Base-by-base conservation (phyloP, 2,329 filamentous ascomycete species). In the Cryphonectria parasitica region DNA sequence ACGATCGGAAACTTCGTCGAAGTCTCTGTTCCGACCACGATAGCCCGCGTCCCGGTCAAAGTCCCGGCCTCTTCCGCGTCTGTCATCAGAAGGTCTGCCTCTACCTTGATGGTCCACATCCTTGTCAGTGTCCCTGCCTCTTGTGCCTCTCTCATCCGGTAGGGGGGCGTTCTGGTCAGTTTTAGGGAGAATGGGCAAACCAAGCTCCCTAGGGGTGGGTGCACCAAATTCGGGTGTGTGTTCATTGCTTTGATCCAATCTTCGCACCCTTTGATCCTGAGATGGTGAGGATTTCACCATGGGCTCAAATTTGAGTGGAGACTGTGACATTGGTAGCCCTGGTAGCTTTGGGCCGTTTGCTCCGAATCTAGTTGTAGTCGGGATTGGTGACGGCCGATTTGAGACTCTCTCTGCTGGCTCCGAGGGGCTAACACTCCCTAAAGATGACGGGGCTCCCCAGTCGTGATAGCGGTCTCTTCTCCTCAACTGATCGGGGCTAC, bases 21-120 rank as follows among this genome's bases (percentile, higher is more conserved):
- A 31, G 19, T 67, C 65, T 49, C 65, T 31, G 3, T 60, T 7
- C 74, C 76, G 5, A 71, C 73, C 10, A 25, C 68, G 70, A 54
- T 49, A 34, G 41, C 64, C 58, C n/a, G 28, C 22, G 19, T 43
- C 39, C n/a, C 54, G 45, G 19, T 65, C 68, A 39, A 39, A 19
- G 5, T 67, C 68, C 39, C 41, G 66, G 36, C 64, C 68, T 58
- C 54, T 65, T 11, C 8, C 34, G 36, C n/a, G 60, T 17, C 41
- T 60, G 19, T 62, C 68, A 31, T 61, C 65, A 60, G 58, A 22
- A 34, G 3, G 17, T 22, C 17, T 61, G 28, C 36, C 58, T 39
- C 22, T 31, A 34, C 22, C 25, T 10, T 22, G 58, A 61, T 39
- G 28, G 3, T 61, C 19, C 17, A 49, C 7, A 6, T 49, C 13